Conservation (phyloP, 139 green algal species). For the Micromonas pusilla region DNA sequence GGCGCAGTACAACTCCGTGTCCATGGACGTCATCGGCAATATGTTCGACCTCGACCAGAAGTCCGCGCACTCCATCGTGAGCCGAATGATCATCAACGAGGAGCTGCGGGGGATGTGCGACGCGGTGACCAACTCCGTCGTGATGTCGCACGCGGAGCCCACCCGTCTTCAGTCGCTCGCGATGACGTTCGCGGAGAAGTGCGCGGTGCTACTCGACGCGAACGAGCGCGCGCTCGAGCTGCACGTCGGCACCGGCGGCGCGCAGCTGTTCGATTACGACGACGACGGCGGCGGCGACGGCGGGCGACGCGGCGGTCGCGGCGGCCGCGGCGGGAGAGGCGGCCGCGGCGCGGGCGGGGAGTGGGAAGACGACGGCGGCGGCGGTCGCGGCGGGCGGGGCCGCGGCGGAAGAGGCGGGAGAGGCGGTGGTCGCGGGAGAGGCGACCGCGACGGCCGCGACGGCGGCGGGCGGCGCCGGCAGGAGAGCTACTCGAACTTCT, state of each 20-base stretch:
- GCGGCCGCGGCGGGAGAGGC: neutral
- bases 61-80: slow-evolving; percentile 67
- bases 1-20: slow-evolving; percentile 76
- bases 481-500: slow-evolving; percentile 31
- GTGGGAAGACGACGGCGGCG: slow-evolving; percentile 11
- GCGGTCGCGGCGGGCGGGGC: slow-evolving; percentile 15
- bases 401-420: slow-evolving; percentile 38
- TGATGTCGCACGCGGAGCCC: slow-evolving; percentile 78
- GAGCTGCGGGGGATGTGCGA: slow-evolving; percentile 84
- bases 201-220: slow-evolving; percentile 73
- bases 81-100: slow-evolving; percentile 84
- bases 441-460: slow-evolving; percentile 38
- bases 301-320: slow-evolving; percentile 11
- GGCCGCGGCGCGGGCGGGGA: slow-evolving; percentile 13
- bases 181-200: slow-evolving; percentile 70
- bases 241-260: slow-evolving; percentile 18
- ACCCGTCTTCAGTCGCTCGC: slow-evolving; percentile 70
- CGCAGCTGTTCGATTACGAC: slow-evolving; percentile 6
- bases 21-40: slow-evolving; percentile 69
- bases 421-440: slow-evolving; percentile 32
- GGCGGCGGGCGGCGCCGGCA: too few species aligned
- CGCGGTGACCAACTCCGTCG: slow-evolving; percentile 84
- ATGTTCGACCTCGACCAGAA: slow-evolving; percentile 84
- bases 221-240: slow-evolving; percentile 75
- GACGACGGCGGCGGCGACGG: slow-evolving; percentile 28